Evolutionary conservation across 805 yeast species (phyloP).

Genomic region (Grigorovia jiainica): DNA sequence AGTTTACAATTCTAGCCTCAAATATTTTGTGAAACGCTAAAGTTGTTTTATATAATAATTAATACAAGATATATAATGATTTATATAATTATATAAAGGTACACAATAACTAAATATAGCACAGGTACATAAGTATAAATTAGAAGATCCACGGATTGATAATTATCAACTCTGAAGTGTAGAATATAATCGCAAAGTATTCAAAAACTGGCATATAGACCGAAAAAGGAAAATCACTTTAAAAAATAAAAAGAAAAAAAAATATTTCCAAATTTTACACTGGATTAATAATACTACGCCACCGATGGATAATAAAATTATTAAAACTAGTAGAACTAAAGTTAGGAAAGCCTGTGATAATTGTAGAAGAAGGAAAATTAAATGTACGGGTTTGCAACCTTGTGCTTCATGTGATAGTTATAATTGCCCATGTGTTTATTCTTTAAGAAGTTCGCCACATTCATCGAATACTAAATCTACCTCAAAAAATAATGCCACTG

Average conservation of each 20-base stretch:
- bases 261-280: too few relatives aligned
- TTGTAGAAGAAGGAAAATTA: slow-evolving; percentile 27
- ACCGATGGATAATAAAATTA: neutral
- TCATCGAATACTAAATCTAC: neutral
- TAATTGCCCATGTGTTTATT: slow-evolving; percentile 22
- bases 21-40: too few relatives aligned
- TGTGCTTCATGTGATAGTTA: slow-evolving; percentile 26
- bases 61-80: too few relatives aligned
- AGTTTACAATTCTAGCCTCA: too few relatives aligned
- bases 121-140: too few relatives aligned
- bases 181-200: too few relatives aligned
- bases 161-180: too few relatives aligned
- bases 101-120: too few relatives aligned
- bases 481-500: neutral
- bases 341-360: slow-evolving; percentile 23
- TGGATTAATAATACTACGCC: neutral
- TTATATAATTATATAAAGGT: too few relatives aligned
- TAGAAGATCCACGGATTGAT: too few relatives aligned
- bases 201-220: too few relatives aligned
- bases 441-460: neutral
- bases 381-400: slow-evolving; percentile 27
- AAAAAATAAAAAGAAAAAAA: neutral
- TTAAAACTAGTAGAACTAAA: slow-evolving; percentile 3
- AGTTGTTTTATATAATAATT: too few relatives aligned
- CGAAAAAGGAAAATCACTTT: neutral